These are phyloP conservation scores for Candida tetrigidarum DNA, from an alignment of 1,139 yeast genomes.

Conservation along the genomic window DNA sequence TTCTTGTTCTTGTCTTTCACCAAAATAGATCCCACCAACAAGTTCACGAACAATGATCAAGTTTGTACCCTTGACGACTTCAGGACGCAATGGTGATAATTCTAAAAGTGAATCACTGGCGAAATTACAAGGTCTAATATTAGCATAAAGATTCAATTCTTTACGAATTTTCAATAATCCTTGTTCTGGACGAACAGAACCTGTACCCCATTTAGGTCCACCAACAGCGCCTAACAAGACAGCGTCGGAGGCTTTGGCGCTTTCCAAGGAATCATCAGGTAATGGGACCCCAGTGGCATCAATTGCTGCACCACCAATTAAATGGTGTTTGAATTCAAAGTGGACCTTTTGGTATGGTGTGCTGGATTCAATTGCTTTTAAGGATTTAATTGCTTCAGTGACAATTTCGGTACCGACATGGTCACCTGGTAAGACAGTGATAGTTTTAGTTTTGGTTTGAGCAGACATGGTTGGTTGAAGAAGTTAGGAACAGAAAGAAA, in stretches of 20 bases:
- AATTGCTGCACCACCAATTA: constrained; percentile 98
- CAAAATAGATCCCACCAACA: constrained; percentile 98
- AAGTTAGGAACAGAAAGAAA: background rate
- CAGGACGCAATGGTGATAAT: constrained; percentile 84
- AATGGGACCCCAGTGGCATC: constrained; percentile 95
- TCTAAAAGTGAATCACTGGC: constrained; percentile 85
- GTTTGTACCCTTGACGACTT: constrained; percentile 86
- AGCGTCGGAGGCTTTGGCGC: constrained; percentile 91
- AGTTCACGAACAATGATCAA: constrained; percentile 93
- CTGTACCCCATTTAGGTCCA: constrained; percentile 99
- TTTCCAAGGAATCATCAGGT: constrained; percentile 83
- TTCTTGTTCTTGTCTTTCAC: constrained; percentile 91
- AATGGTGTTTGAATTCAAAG: constrained; percentile 79
- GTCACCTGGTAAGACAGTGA: constrained; percentile 94
- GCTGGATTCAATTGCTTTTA: constrained; percentile 71
- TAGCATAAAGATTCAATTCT: constrained; percentile 92
- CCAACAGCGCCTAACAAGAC: constrained; percentile 97
- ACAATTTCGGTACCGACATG: constrained; percentile 94
- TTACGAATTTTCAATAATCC: constrained; percentile 93
- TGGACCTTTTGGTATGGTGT: constrained; percentile 58
- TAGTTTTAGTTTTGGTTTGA: constrained; percentile 66
- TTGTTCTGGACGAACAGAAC: constrained; percentile 94
- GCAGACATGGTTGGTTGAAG: constrained; percentile 18
- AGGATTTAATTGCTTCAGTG: constrained; percentile 88
- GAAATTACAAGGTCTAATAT: constrained; percentile 95